A percentile compares a stretch with the other conserved stretches of the same genome.
These are phyloP conservation scores for Kwoniella sp. DNA, from an alignment of 768 basidiomycete species.

Conservation along the genomic window DNA sequence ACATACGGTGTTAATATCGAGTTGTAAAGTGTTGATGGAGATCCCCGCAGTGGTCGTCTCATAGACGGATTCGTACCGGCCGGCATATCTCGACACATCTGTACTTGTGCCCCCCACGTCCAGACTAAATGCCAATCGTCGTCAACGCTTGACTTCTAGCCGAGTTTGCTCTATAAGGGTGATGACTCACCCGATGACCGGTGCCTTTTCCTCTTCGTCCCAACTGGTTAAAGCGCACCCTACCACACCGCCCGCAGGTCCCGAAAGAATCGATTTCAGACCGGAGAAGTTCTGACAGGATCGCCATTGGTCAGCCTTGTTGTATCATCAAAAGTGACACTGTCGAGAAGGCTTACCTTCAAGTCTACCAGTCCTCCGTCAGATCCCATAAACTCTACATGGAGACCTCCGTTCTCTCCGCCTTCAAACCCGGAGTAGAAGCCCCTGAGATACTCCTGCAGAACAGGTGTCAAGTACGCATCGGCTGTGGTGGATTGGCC, in stretches of 20 bases:
- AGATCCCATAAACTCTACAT: conserved; percentile 76
- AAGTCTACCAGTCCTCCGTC: conserved; percentile 61
- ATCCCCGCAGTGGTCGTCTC: conserved; percentile 47
- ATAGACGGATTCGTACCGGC: conserved; percentile 78
- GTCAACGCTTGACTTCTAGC: not conserved
- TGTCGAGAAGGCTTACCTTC: conserved; percentile 35
- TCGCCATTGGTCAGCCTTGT: too few relatives aligned
- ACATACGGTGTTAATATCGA: conserved; percentile 45
- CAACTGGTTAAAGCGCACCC: conserved; percentile 85
- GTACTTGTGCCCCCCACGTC: conserved; percentile 2
- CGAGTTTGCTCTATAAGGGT: conserved; percentile 43
- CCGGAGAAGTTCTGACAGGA: conserved; percentile 72
- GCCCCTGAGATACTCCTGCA: conserved; percentile 37
- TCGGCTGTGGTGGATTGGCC: conserved; percentile 42
- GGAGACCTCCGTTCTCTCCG: conserved; percentile 27
- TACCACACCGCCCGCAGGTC: conserved; percentile 91
- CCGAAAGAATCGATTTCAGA: conserved; percentile 80
- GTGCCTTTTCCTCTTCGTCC: conserved; percentile 73
- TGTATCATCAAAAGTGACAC: too few relatives aligned
- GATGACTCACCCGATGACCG: conserved; percentile 65
- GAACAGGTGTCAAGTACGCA: conserved; percentile 48
- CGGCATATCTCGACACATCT: conserved; percentile 86
- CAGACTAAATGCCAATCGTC: not conserved
- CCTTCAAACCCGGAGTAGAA: conserved; percentile 43
- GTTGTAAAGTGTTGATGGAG: conserved; percentile 44